These are phyloP conservation scores for Chalciporus piperatoides DNA, from an alignment of 1,284 basidiomycete genomes.

Conservation along the genomic window DNA sequence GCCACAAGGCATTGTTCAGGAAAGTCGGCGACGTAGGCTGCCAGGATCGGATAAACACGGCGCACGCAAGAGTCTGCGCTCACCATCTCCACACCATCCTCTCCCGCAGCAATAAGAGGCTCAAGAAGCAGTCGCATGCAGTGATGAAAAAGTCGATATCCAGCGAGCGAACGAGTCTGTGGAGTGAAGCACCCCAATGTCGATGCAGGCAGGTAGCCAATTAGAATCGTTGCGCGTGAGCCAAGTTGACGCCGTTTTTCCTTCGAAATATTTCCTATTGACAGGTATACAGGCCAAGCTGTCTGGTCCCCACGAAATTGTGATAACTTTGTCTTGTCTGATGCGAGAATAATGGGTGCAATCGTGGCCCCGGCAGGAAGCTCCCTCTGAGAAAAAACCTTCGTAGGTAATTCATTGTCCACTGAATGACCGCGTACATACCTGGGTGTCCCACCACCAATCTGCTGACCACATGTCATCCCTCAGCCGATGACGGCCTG, in stretches of 20 bases:
- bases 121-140: conserved; percentile 24
- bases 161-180: conserved; percentile 6
- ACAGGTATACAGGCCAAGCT: conserved; percentile 5
- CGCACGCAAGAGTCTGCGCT: conserved; percentile 21
- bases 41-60: conserved; percentile 22
- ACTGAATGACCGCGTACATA: no score
- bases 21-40: conserved; percentile 10
- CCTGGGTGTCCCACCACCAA: conserved; percentile 35
- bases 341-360: conserved; percentile 4
- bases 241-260: conserved; percentile 16
- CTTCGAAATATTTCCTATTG: conserved; percentile 12
- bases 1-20: conserved; percentile 29
- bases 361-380: background rate
- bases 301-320: conserved; percentile 1
- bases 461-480: conserved; percentile 30
- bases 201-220: conserved; percentile 27
- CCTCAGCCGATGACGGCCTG: background rate
- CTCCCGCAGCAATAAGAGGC: conserved; percentile 20
- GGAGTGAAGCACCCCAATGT: conserved; percentile 20
- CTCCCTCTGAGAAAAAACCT: background rate
- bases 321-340: conserved; percentile 5
- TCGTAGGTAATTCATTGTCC: background rate
- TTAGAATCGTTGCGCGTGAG: conserved; percentile 19
- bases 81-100: conserved; percentile 21
- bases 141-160: conserved; percentile 25